Base-by-base conservation (phyloP, 169 alveolate species). In the Miamiensis avidus region DNA sequence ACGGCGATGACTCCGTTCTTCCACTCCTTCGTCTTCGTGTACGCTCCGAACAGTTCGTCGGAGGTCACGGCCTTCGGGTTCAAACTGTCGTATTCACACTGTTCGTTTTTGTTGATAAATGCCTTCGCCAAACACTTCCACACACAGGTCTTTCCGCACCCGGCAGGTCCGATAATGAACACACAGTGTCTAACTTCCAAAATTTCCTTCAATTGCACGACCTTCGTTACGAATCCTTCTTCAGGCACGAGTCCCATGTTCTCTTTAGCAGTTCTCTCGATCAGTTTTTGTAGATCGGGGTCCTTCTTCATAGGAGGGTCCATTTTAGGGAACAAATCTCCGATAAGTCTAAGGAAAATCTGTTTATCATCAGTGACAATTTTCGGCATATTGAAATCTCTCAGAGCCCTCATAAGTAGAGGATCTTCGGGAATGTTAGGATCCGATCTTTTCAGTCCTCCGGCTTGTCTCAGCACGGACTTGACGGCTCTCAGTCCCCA, bases 401-500 rank as follows among this genome's bases (percentile, higher is more conserved):
- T 95, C 86, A 98, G 89, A 65, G 99, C 99, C 91, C 98, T 96
- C 98, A 98, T 96, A 78, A 98, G 96, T 78, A 97, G 91, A 81
- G 95, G 95, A 89, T 97, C 98, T 93, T 98, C 99, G 29, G 94
- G 95, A 88, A 93, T 93, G 64, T 96, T 94, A 64, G 98, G 98
- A 88, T 97, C 98, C 11, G 95, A 98, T 89, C 99, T 96, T 94
- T 98, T 97, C 87, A 98, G 95, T 75, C 96, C 95, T 79, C 99
- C 99, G 28, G 99, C 99, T 91, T 94, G 96, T 79, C 98, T 93
- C 85, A 98, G 96, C 89, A 97, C 99, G 30, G 99, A 98, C 89
- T 98, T 98, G 83, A 98, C 95, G 69, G 99, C 99, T 88, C 99
- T 94, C 29, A 98, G 98, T 82, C 99, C 99, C 98, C 98, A 98